Evolutionary conservation across 768 basidiomycete genomes (phyloP).

Genomic region (Dioszegia crocea): DNA sequence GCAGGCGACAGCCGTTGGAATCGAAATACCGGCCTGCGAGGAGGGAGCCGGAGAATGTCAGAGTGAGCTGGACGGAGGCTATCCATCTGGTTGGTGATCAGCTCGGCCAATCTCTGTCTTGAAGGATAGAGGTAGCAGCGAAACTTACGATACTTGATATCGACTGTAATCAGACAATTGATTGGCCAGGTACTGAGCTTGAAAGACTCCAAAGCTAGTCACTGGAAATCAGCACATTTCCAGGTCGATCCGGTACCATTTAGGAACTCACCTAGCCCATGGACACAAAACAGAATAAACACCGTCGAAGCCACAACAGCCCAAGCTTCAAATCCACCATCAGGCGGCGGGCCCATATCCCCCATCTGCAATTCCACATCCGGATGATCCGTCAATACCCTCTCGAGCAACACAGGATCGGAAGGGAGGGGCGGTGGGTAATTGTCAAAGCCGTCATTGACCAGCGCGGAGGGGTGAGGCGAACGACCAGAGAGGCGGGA

Average conservation of each 20-base stretch:
- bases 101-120: not conserved
- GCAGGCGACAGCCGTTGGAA: slow-evolving; percentile 30
- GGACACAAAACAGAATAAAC: slow-evolving; percentile 39
- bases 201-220: slow-evolving; percentile 42
- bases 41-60: slow-evolving; percentile 34
- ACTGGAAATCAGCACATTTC: slow-evolving; percentile 23
- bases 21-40: slow-evolving; percentile 43
- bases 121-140: too few relatives aligned
- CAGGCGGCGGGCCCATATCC: slow-evolving; percentile 41
- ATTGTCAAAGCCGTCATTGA: slow-evolving; percentile 35
- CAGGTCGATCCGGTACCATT: too few relatives aligned
- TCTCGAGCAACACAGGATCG: slow-evolving; percentile 13
- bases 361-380: slow-evolving; percentile 28
- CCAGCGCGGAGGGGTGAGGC: slow-evolving; percentile 6
- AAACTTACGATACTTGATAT: slow-evolving; percentile 35
- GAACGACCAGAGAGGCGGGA: slow-evolving; percentile 9
- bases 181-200: slow-evolving; percentile 34
- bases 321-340: slow-evolving; percentile 47
- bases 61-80: slow-evolving; percentile 31
- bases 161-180: slow-evolving; percentile 27
- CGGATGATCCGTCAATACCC: slow-evolving; percentile 22
- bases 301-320: slow-evolving; percentile 35
- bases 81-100: slow-evolving; percentile 30
- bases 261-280: slow-evolving; percentile 46
- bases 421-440: slow-evolving; percentile 27